phyloP scores from a whole-genome alignment of 257 asterid species.

The Voacanga thouarsii region DNA sequence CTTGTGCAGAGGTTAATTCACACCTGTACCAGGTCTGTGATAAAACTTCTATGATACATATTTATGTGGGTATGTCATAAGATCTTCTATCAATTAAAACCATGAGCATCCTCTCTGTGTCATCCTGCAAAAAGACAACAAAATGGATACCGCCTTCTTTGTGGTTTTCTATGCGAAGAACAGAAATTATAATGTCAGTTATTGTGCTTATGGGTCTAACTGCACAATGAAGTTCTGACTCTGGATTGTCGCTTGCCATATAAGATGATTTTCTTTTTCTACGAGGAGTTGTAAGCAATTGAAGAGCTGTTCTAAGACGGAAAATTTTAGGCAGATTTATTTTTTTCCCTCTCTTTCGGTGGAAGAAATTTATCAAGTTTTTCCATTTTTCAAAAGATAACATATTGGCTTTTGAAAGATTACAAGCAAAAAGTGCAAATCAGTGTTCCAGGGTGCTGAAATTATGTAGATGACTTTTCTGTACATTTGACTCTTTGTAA shows the following conservation, averaged over 20 bases:
- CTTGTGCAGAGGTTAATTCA: constrained; percentile 98
- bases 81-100: neutral
- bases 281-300: neutral
- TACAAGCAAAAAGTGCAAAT: neutral
- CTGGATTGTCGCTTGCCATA: too few relatives aligned
- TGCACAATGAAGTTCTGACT: too few relatives aligned
- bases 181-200: too few relatives aligned
- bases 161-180: too few relatives aligned
- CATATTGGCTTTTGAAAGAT: neutral
- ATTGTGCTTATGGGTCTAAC: too few relatives aligned
- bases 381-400: neutral
- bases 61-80: neutral
- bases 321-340: neutral
- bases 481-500: neutral
- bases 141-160: neutral
- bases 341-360: neutral
- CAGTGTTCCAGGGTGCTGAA: neutral
- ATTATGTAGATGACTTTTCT: neutral
- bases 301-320: neutral
- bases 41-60: neutral
- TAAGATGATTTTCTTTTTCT: too few relatives aligned
- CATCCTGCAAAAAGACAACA: neutral
- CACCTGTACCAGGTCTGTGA: constrained; percentile 82
- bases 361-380: neutral
- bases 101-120: neutral